Evolutionary conservation across 208 protist species (phyloP).

Genomic region (Herpetomonas tarakana): DNA sequence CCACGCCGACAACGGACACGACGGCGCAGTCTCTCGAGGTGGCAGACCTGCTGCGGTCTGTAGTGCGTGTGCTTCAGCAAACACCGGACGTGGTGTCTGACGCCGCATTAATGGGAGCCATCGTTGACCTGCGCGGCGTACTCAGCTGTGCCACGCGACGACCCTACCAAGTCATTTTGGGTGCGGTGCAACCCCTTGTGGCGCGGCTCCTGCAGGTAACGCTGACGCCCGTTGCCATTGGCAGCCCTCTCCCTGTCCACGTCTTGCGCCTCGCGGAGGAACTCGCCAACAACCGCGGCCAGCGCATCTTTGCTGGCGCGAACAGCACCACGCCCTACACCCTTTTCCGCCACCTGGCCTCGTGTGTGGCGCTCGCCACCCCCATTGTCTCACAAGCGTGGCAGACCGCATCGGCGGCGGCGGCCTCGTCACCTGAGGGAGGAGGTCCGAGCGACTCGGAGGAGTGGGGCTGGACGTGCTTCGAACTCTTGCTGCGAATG

Average conservation of each 20-base stretch:
- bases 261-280: conserved; percentile 33
- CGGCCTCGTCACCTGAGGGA: too few species aligned
- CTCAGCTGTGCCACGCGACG: conserved; percentile 32
- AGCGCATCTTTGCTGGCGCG: conserved; percentile 34
- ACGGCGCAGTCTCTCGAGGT: conserved; percentile 11
- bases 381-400: conserved; percentile 6
- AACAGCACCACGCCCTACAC: conserved; percentile 17
- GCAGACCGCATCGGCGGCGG: background rate
- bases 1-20: conserved; percentile 13
- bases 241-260: conserved; percentile 14
- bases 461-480: conserved; percentile 55
- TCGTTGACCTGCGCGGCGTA: conserved; percentile 38
- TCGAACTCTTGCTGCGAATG: conserved; percentile 30
- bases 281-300: conserved; percentile 31
- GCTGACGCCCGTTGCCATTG: conserved; percentile 10
- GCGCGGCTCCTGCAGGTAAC: conserved; percentile 17
- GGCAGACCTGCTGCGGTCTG: conserved; percentile 17
- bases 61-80: background rate
- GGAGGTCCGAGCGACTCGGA: conserved; percentile 12
- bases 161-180: conserved; percentile 27
- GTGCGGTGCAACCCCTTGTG: conserved; percentile 26
- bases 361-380: conserved; percentile 11
- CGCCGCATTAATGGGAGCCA: conserved; percentile 4
- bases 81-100: background rate
- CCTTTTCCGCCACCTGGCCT: conserved; percentile 26